These are phyloP conservation scores for Fusarium sarcochroum DNA, from an alignment of 2,329 filamentous ascomycete species.

Conservation along the genomic window DNA sequence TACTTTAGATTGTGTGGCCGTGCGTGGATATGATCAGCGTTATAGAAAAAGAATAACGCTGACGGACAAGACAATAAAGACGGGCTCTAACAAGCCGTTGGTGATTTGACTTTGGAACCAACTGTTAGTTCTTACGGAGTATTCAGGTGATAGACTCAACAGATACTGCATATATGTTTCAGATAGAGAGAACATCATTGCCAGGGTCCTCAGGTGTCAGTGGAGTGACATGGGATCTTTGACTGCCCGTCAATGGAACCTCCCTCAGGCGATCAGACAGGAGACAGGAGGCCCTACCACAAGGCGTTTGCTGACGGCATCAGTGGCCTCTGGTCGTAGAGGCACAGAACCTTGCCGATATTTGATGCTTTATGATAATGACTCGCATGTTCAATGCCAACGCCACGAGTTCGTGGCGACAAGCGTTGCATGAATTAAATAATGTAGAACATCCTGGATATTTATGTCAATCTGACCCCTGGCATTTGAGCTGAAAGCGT, in stretches of 20 bases:
- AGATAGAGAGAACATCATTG: slow-evolving; percentile 18
- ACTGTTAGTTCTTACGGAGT: background rate
- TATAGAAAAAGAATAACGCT: background rate
- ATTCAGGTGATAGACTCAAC: background rate
- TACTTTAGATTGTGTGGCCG: slow-evolving; percentile 8
- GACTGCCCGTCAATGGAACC: slow-evolving; percentile 9
- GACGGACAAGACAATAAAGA: background rate
- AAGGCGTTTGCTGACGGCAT: slow-evolving; percentile 8
- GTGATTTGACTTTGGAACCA: slow-evolving; percentile 12
- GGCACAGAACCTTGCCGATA: slow-evolving; percentile 1
- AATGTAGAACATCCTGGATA: slow-evolving; percentile 4
- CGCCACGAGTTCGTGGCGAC: slow-evolving; percentile 29
- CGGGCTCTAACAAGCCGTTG: background rate
- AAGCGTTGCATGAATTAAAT: slow-evolving; percentile 9
- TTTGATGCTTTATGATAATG: slow-evolving; percentile 5
- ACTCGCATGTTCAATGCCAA: background rate
- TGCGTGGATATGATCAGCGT: slow-evolving; percentile 3
- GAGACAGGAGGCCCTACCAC: slow-evolving; percentile 10
- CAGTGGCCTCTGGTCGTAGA: slow-evolving; percentile 19
- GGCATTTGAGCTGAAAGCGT: slow-evolving; percentile 12
- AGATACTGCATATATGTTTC: slow-evolving; percentile 27
- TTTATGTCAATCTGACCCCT: slow-evolving; percentile 3
- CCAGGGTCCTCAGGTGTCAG: slow-evolving; percentile 4
- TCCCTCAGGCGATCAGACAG: slow-evolving; percentile 7
- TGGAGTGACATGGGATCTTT: slow-evolving; percentile 15